Base-by-base conservation (phyloP, 306 rosid genomes). In the Cicer pinnatifidum region DNA sequence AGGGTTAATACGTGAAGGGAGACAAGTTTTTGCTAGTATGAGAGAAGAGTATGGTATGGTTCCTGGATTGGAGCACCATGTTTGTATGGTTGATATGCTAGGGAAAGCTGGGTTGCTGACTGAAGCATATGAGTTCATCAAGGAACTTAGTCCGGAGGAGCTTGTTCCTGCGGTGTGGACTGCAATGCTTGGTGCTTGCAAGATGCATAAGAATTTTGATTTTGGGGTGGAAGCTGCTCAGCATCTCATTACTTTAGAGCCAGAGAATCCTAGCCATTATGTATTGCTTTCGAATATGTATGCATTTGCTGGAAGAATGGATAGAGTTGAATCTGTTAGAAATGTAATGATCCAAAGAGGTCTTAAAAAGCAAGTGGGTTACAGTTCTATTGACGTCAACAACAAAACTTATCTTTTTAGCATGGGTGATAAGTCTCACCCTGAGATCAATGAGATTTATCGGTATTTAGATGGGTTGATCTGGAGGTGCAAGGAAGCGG, bases 181-280 rank as follows among this genome's bases (percentile, higher is more conserved):
- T 9, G 91, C 94, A 41, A 84, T 92, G 94, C 97, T 92, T 41
- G 97, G 96, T 37, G 96, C 92, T 46, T 92, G 96, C 82, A 92
- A 87, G 83, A 88, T 90, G 97, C 94, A 92, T 78, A 92, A 85
- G 84, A 84, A 88, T 75, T 83, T 87, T 33, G 83, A 90, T 57
- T 85, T 90, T 11, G 98, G 96, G 37, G 90, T 87, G 28, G 83
- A 82, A 81, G 91, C 84, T 46, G 96, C 98, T 0, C 90, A 89
- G 80, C 76, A 85, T 82, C 88, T 94, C 74, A 83, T 91, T 62
- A 83, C 86, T 37, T 75, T 73, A 8, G 92, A 93, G 71, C 98
- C 97, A 19, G 90, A 89, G 76, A 93, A 93, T 82, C 97, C 98
- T 1, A 87, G 94, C 9, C 91, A 93, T 82, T 91, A 93, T 75